Evolutionary conservation across 192 early-diverging fungal species (phyloP).

Genomic region (Powellomyces hirtus): DNA sequence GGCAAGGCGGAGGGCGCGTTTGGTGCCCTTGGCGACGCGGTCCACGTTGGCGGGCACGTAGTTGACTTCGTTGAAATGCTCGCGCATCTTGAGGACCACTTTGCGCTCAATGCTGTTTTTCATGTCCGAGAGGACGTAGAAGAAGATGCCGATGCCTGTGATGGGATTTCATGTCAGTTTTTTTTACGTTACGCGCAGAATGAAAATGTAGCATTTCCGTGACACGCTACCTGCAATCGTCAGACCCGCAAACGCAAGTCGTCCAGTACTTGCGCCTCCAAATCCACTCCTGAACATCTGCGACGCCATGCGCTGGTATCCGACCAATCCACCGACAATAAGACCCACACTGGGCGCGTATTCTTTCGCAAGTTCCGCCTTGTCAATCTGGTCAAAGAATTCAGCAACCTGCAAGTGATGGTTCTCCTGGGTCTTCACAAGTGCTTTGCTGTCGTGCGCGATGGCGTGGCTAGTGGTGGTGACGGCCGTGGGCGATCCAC

Average conservation of each 20-base stretch:
- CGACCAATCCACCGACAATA: conserved; percentile 39
- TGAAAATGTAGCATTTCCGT: neutral
- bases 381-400: conserved; percentile 54
- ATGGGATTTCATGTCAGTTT: too few species aligned
- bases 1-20: conserved; percentile 38
- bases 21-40: conserved; percentile 37
- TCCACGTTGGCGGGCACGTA: conserved; percentile 37
- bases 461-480: neutral
- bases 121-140: conserved; percentile 54
- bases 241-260: conserved; percentile 46
- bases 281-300: conserved; percentile 22
- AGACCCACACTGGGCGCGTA: conserved; percentile 50
- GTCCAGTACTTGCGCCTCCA: conserved; percentile 11
- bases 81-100: conserved; percentile 39
- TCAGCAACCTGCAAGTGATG: conserved; percentile 46
- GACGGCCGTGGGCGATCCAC: neutral
- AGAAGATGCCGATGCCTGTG: conserved; percentile 54
- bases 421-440: neutral
- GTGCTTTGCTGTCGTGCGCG: neutral
- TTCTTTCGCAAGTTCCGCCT: conserved; percentile 46
- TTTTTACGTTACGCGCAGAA: neutral
- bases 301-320: conserved; percentile 42
- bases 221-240: conserved; percentile 46
- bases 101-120: conserved; percentile 40
- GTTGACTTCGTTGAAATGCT: conserved; percentile 38